Percentiles rank a stretch among this genome's conserved stretches.
These are phyloP conservation scores for Ceratobasidium theobromae DNA, from an alignment of 1,284 basidiomycete species.

Conservation along the genomic window DNA sequence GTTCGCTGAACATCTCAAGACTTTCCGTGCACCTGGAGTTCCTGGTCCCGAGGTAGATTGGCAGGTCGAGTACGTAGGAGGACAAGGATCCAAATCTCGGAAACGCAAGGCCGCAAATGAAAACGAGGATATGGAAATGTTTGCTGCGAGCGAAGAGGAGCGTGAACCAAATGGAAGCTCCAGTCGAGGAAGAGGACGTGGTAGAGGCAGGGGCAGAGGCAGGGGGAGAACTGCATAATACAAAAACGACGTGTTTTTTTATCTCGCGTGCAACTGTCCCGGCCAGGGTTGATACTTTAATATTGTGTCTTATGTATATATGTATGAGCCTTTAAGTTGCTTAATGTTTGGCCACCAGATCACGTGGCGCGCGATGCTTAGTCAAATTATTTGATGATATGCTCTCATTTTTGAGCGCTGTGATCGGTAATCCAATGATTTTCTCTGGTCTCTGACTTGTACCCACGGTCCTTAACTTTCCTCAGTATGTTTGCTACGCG, in stretches of 20 bases:
- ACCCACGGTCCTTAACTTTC: neutral
- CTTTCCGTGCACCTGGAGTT: neutral
- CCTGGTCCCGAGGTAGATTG: conserved; percentile 24
- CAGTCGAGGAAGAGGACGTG: neutral
- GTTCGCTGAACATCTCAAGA: conserved; percentile 6
- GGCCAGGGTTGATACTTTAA: too few species aligned
- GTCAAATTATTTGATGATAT: neutral
- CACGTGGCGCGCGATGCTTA: neutral
- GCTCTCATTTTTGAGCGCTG: neutral
- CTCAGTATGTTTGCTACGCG: conserved; percentile 3
- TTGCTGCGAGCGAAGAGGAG: neutral
- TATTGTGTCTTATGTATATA: too few species aligned
- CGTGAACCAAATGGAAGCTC: neutral
- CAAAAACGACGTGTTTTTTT: too few species aligned
- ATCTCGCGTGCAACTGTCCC: too few species aligned
- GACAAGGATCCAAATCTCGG: neutral
- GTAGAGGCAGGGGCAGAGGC: neutral
- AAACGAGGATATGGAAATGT: conserved; percentile 6
- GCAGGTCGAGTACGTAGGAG: neutral
- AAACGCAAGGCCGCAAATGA: conserved; percentile 19
- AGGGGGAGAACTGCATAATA: too few species aligned
- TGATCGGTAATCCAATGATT: conserved; percentile 28
- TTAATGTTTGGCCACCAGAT: neutral
- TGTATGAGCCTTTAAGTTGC: neutral
- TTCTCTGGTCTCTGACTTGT: neutral